Evolutionary conservation across 1,284 basidiomycete species (phyloP).

Genomic region (Thelephora terrestris): DNA sequence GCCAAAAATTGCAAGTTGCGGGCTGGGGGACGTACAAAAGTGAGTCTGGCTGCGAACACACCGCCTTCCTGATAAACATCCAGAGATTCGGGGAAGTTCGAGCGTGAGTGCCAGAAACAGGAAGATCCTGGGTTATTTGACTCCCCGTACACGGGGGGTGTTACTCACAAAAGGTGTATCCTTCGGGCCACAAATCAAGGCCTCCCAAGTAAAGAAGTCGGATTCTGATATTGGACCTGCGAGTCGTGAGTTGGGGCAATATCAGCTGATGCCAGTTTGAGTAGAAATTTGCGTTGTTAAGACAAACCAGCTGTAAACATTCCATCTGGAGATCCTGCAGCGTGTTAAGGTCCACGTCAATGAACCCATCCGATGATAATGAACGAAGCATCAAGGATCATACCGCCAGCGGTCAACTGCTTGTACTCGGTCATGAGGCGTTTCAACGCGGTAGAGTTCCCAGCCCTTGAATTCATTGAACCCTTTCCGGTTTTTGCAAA

Average conservation of each 20-base stretch:
- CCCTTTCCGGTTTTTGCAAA: too few relatives aligned
- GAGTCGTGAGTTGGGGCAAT: constrained; percentile 1
- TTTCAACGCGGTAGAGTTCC: constrained; percentile 57
- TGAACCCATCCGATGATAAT: not conserved
- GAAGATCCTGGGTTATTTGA: not conserved
- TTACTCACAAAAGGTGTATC: constrained; percentile 88
- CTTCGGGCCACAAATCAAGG: constrained; percentile 91
- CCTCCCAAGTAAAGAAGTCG: constrained; percentile 98
- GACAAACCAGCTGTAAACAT: constrained; percentile 85
- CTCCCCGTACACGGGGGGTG: too few relatives aligned
- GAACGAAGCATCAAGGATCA: constrained; percentile 10
- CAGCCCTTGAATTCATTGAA: constrained; percentile 33
- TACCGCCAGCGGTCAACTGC: constrained; percentile 64
- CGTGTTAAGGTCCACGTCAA: constrained; percentile 1
- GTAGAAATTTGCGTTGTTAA: not conserved
- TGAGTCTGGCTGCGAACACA: constrained; percentile 87
- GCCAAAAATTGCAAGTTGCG: not conserved
- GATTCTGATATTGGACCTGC: constrained; percentile 84
- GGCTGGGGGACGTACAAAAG: constrained; percentile 61
- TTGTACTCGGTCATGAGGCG: constrained; percentile 92
- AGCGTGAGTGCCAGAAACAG: not conserved
- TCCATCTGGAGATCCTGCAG: constrained; percentile 72
- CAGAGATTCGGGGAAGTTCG: constrained; percentile 2
- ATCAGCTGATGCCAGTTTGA: not conserved
- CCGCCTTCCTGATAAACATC: constrained; percentile 72